phyloP scores from a whole-genome alignment of 352 stramenopile genomes.

The Achlya hypogyna region DNA sequence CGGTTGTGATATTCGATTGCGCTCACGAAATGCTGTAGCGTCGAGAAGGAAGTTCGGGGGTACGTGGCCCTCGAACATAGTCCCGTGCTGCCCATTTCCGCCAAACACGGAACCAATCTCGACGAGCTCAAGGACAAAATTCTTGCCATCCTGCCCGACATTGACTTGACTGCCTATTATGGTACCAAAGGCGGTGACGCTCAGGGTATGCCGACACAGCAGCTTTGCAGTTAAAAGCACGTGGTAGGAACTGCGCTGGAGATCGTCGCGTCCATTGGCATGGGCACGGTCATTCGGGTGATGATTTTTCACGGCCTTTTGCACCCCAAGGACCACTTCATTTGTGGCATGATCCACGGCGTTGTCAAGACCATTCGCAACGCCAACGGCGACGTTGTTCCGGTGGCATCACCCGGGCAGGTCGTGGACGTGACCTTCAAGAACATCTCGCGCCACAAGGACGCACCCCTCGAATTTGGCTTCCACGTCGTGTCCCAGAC shows the following conservation, averaged over 20 bases:
- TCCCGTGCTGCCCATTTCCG: constrained; percentile 70
- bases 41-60: constrained; percentile 43
- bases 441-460: constrained; percentile 75
- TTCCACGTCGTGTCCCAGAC: constrained; percentile 64
- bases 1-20: neutral
- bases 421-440: constrained; percentile 75
- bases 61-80: constrained; percentile 74
- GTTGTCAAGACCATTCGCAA: constrained; percentile 53
- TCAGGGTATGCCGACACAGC: constrained; percentile 24
- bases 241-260: constrained; percentile 55
- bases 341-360: constrained; percentile 79
- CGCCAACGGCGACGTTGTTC: constrained; percentile 45
- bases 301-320: constrained; percentile 60
- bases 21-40: neutral
- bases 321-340: constrained; percentile 61
- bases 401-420: constrained; percentile 42
- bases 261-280: constrained; percentile 51
- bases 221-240: neutral
- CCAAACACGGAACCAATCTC: constrained; percentile 46
- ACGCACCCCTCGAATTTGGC: constrained; percentile 68
- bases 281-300: constrained; percentile 60
- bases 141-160: constrained; percentile 23
- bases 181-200: constrained; percentile 17
- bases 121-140: constrained; percentile 41
- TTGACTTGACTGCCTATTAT: constrained; percentile 22